These are phyloP conservation scores for Cyberlindnera xishuangbannaensis DNA, from an alignment of 805 yeast species.

Conservation along the genomic window DNA sequence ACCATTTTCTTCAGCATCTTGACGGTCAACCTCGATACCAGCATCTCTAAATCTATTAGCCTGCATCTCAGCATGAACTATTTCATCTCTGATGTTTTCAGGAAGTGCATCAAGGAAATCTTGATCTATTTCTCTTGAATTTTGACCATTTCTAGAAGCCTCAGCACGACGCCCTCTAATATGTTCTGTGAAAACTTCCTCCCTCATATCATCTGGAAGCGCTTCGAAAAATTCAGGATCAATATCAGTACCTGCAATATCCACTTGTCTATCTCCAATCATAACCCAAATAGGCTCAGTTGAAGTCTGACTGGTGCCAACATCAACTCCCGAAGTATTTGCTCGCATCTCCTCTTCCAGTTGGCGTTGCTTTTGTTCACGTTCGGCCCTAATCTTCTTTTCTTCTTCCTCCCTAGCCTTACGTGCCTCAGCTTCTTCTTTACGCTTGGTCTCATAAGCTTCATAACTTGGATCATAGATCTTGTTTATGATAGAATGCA, in stretches of 20 bases:
- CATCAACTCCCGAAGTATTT: neutral
- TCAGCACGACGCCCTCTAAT: constrained; percentile 65
- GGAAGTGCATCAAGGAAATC: constrained; percentile 81
- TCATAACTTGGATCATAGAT: constrained; percentile 45
- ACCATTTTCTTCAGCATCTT: constrained; percentile 3
- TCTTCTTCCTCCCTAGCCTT: constrained; percentile 23
- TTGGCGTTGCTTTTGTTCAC: constrained; percentile 25
- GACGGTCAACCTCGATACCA: constrained; percentile 12
- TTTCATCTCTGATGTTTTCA: constrained; percentile 53
- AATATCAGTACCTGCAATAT: constrained; percentile 83
- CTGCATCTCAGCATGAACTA: constrained; percentile 44
- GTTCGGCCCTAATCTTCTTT: constrained; percentile 19
- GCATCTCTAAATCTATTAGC: constrained; percentile 18
- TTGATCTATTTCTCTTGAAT: constrained; percentile 65
- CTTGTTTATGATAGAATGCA: constrained; percentile 39
- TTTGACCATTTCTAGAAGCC: constrained; percentile 38
- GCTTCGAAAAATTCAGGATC: constrained; percentile 90
- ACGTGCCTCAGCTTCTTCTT: constrained; percentile 10
- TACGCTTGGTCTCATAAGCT: constrained; percentile 23
- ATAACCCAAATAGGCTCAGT: constrained; percentile 61
- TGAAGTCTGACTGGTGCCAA: constrained; percentile 10
- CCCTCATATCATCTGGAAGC: constrained; percentile 87
- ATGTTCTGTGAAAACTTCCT: constrained; percentile 85
- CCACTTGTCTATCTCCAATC: constrained; percentile 74
- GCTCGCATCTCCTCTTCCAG: constrained; percentile 23